Base-by-base conservation (phyloP, 148 eudicot species). In the Camellia lanceoleosa region DNA sequence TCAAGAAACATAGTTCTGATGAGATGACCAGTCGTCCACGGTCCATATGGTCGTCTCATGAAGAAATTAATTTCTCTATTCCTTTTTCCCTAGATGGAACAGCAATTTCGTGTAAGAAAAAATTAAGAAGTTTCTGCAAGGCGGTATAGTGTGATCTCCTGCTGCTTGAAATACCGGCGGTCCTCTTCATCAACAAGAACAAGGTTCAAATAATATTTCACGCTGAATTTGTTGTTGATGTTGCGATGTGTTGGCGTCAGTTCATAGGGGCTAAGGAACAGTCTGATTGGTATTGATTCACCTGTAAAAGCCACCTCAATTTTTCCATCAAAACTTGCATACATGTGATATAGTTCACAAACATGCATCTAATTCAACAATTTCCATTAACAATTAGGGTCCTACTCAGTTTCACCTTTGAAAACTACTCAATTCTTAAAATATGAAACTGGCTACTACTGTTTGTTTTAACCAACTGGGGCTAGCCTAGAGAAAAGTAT, bases 151-250 rank as follows among this genome's bases (percentile, higher is more conserved):
- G 95, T 96, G 78, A 96, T 87, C 70, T 96, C 99, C 79, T 96
- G 99, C 82, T 96, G 98, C 87, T 96, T 96, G 84, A 93, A 96
- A 79, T 96, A 96, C 80, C 99, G 94, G 43, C 99, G 93, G 75
- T 96, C 99, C 81, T 95, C 99, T 86, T 96, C 99, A 85, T 96
- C 99, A 65, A 96, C 97, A 42, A 96, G 95, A 56, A 96, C 98
- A 38, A 95, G 97, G 79, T 95, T 95, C 75, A 95, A 85, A 74
- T 87, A 93, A 80, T 95, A 95, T 81, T 95, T 95, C 82, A 95
- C 99, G 44, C 99, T 93, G 73, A 95, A 95, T 87, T 95, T 95
- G 89, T 95, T 96, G 91, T 95, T 95, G 85, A 91, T 95, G 89
- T 95, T 95, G 66, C 88, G 91, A 80, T 95, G 89, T 30, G 98